Evolutionary conservation across 2,329 filamentous ascomycete species (phyloP).

Genomic region (Fusarium sp.): DNA sequence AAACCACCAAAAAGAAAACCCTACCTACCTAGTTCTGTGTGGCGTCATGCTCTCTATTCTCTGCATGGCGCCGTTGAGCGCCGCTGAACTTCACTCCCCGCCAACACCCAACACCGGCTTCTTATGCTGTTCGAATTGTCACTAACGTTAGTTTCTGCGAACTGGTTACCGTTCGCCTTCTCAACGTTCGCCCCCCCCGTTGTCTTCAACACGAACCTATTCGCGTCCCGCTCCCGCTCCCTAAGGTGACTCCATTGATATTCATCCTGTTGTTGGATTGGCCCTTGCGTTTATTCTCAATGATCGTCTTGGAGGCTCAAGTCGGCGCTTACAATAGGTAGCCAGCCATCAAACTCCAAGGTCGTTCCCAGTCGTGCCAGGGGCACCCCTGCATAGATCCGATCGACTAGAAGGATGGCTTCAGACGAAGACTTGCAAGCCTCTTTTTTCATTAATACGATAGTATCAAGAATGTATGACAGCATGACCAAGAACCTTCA

Average conservation of each 20-base stretch:
- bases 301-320: slow-evolving; percentile 38
- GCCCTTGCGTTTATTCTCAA: slow-evolving; percentile 10
- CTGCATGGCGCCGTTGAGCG: slow-evolving; percentile 39
- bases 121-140: background rate
- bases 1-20: slow-evolving; percentile 1
- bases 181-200: slow-evolving; percentile 36
- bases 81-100: slow-evolving; percentile 28
- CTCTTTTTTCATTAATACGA: slow-evolving; percentile 1
- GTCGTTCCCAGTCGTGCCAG: slow-evolving; percentile 24
- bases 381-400: slow-evolving; percentile 43
- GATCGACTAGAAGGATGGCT: slow-evolving; percentile 40
- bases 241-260: background rate
- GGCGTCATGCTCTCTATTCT: slow-evolving; percentile 37
- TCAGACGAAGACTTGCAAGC: slow-evolving; percentile 32
- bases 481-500: background rate
- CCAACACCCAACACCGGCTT: slow-evolving; percentile 3
- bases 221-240: slow-evolving; percentile 32
- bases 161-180: slow-evolving; percentile 29
- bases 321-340: slow-evolving; percentile 40
- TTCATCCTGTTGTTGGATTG: slow-evolving; percentile 11
- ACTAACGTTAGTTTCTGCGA: slow-evolving; percentile 6
- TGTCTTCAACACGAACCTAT: slow-evolving; percentile 20
- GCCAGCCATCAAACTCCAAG: slow-evolving; percentile 30
- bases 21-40: slow-evolving; percentile 11
- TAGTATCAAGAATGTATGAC: background rate